Base-by-base conservation (phyloP, 164 flowering plant genomes). In the Pachysandra terminalis region DNA sequence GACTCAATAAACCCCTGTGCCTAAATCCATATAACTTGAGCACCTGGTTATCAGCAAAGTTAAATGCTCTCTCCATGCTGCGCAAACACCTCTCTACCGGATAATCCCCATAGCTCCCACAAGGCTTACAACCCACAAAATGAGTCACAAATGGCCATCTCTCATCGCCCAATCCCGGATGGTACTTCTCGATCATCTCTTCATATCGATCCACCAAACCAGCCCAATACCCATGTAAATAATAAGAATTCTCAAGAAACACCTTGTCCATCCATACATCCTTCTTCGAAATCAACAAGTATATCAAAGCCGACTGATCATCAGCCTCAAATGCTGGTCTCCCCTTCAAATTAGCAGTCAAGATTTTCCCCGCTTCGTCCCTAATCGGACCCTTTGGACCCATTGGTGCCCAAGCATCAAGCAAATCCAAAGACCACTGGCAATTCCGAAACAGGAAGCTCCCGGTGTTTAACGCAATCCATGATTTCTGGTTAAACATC, bases 111-210 rank as follows among this genome's bases (percentile, higher is more conserved):
- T 91, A 87, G 73, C 96, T 88, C 8, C 97, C 96, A 69, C 98
- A 93, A 71, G 98, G 96, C 84, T 91, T 89, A 75, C 97, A 93
- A 40, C 98, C 98, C 59, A 90, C 96, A 61, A 93, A 93, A 82
- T 93, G 98, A 19, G 98, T 93, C 56, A 93, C 94, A 68, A 93
- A 91, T 0, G 98, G 98, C 97, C 98, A 94, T 79, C 98, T 81
- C 70, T 90, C 97, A 56, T 94, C 97, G 5, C 98, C 97, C 48
- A 87, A 76, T 6, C 97, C 98, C 0, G 98, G 93, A 70, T 90
- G 91, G 65, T 94, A 86, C 77, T 90, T 94, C 74, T 90, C 95
- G 21, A 82, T 75, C 95, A 91, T 90, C 76, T 91, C 96, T 65
- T 94, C 96, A 37, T 86, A 91, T 48, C 87, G 74, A 68, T 90